Percentiles rank a stretch among this genome's conserved stretches.
These are phyloP conservation scores for Thalassiosira gravida DNA, from an alignment of 352 stramenopile species.

Conservation along the genomic window DNA sequence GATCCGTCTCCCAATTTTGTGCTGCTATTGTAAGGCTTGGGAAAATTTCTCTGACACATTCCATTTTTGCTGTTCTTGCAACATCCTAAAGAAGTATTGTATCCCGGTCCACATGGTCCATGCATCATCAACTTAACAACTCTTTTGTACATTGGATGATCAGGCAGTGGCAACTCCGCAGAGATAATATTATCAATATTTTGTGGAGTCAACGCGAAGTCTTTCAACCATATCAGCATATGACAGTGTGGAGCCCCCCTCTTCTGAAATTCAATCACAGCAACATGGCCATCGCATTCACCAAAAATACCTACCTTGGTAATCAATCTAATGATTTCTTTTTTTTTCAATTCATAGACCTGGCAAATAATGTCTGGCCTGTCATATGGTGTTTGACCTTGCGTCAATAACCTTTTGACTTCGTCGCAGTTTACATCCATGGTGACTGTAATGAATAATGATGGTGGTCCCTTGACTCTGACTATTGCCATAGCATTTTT, in stretches of 20 bases:
- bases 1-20: neutral
- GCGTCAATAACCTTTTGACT: slow-evolving; percentile 8
- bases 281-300: slow-evolving; percentile 40
- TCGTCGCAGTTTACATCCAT: slow-evolving; percentile 18
- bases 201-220: slow-evolving; percentile 27
- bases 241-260: slow-evolving; percentile 74
- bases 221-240: slow-evolving; percentile 65
- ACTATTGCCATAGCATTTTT: slow-evolving; percentile 28
- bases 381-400: slow-evolving; percentile 23
- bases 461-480: neutral
- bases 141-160: slow-evolving; percentile 12
- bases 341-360: slow-evolving; percentile 60
- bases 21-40: neutral
- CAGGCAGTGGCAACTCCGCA: slow-evolving; percentile 16
- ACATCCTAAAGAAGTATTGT: slow-evolving; percentile 2
- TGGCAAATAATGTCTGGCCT: slow-evolving; percentile 14
- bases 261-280: slow-evolving; percentile 80
- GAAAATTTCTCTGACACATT: slow-evolving; percentile 6
- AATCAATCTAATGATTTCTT: slow-evolving; percentile 55
- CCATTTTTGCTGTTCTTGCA: neutral
- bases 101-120: slow-evolving; percentile 10
- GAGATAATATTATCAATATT: slow-evolving; percentile 20
- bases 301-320: slow-evolving; percentile 57
- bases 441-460: slow-evolving; percentile 30
- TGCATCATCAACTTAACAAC: slow-evolving; percentile 30